A percentile compares a stretch with the other conserved stretches of the same genome.
Evolutionary conservation across 306 rosid genomes (phyloP).

Genomic region (Quercus glauca): DNA sequence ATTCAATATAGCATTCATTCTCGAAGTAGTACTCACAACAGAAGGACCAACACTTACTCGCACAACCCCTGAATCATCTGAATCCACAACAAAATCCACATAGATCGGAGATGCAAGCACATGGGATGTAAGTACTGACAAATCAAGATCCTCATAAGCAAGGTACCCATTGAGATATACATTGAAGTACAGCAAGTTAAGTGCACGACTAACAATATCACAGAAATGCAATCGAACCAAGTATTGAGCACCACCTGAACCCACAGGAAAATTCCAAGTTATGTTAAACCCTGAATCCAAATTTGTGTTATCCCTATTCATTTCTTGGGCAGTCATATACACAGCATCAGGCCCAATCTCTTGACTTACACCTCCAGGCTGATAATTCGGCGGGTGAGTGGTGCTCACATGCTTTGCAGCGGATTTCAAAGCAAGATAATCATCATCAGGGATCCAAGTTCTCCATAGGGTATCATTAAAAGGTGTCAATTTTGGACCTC

Average conservation of each 20-base stretch:
- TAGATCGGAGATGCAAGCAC: conserved; percentile 72
- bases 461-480: conserved; percentile 94
- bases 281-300: conserved; percentile 58
- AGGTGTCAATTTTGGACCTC: conserved; percentile 75
- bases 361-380: conserved; percentile 55
- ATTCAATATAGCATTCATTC: conserved; percentile 83
- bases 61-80: conserved; percentile 53
- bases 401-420: conserved; percentile 63
- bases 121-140: conserved; percentile 56
- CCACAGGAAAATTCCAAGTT: conserved; percentile 78
- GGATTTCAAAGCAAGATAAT: conserved; percentile 56
- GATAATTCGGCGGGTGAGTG: conserved; percentile 60
- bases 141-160: conserved; percentile 78
- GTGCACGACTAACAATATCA: conserved; percentile 72
- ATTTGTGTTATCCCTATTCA: conserved; percentile 59
- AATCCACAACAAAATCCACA: conserved; percentile 69
- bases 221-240: conserved; percentile 89
- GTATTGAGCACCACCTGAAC: conserved; percentile 36
- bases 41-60: conserved; percentile 88
- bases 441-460: conserved; percentile 89
- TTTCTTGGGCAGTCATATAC: conserved; percentile 86
- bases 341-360: conserved; percentile 86
- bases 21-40: conserved; percentile 54
- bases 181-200: conserved; percentile 68
- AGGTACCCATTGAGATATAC: conserved; percentile 73